Base-by-base conservation (phyloP, 2,329 filamentous ascomycete genomes). In the Alternaria arborescens region DNA sequence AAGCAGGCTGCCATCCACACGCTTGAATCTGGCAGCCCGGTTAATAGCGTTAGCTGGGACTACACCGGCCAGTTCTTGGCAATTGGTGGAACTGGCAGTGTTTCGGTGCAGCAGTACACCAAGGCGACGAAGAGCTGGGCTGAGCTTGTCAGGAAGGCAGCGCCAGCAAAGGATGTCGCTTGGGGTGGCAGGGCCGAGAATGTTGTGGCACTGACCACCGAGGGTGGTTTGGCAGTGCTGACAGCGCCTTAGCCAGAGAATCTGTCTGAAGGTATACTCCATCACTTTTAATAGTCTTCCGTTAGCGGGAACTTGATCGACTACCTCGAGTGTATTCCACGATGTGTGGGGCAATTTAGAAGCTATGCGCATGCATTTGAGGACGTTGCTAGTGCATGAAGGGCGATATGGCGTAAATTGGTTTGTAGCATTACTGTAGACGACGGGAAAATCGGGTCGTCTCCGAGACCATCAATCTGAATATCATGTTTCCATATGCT, bases 61-160 rank as follows among this genome's bases (percentile, higher is more conserved):
- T 97, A 97, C 82, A 95, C 92, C 7, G 94, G 94, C 43, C 94
- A 97, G 79, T 99, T 91, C 82, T 84, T 99, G 54, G 91, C 94
- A 26, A 91, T 91, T 12, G 91, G 88, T 4, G 94, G 94, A 7
- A 85, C 90, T 4, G 88, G 90, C 44, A 93, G 93, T 28, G 82
- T 97, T 47, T 92, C 91, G 5, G 92, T 99, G 41, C 92, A 95
- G 78, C 91, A 97, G 73, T 99, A 96, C 80, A 86, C 87, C 65
- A 99, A 98, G 85, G 84, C 88, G 53, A 86, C 88, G 63, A 99
- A 97, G 86, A 85, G 86, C 59, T 99, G 95, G 95, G 91, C 89
- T 44, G 93, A 97, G 82, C 90, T 91, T 10, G 83, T 97, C 67
- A 87, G 90, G 71, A 92, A 87, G 75, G 91, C 90, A 3, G 86